Base-by-base conservation (phyloP, 169 alveolate species). In the Cryptosporidium bovis region DNA sequence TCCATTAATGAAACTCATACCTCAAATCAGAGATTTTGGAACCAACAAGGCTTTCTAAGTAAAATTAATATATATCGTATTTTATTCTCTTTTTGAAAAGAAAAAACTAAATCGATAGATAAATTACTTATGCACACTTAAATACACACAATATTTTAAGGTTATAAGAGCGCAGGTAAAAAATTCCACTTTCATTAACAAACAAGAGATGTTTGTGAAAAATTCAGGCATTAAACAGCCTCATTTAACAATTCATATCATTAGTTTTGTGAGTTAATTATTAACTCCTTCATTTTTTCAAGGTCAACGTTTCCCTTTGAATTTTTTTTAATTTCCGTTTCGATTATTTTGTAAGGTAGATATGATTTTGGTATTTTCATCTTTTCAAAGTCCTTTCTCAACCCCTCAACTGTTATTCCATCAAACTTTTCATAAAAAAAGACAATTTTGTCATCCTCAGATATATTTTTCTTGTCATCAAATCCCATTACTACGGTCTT, bases 401-500 rank as follows among this genome's bases (percentile, higher is more conserved):
- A n/a, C 24, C 27, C 7, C 18, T 66, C 1, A 0, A 2, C 44
- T 20, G 44, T 46, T 4, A 29, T 18, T 20, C 34, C 27, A 60
- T 62, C 56, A 1, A 36, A 24, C 6, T 77, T 50, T 27, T 77
- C 87, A 60, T 77, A 77, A 58, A 77, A 20, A 36, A 77, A 77
- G 5, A 77, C 24, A 16, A 77, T 6, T 62, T 60, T 77, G 56
- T 77, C 87, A 29, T 77, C 87, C 18, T 77, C 77, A 31, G 87
- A 77, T 56, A 77, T 60, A 3, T 20, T 77, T 27, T 77, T 44
- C 7, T 62, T 62, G 18, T 62, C 87, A 40, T 77, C 56, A 27
- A 31, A 58, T 13, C 77, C 51, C 12, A 60, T 60, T 13, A 77
- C 87, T 6, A 46, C 36, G 18, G 71, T 46, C 27, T 36, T 44